Evolutionary conservation across 768 basidiomycete genomes (phyloP).

Genomic region (Naganishia antarctica): DNA sequence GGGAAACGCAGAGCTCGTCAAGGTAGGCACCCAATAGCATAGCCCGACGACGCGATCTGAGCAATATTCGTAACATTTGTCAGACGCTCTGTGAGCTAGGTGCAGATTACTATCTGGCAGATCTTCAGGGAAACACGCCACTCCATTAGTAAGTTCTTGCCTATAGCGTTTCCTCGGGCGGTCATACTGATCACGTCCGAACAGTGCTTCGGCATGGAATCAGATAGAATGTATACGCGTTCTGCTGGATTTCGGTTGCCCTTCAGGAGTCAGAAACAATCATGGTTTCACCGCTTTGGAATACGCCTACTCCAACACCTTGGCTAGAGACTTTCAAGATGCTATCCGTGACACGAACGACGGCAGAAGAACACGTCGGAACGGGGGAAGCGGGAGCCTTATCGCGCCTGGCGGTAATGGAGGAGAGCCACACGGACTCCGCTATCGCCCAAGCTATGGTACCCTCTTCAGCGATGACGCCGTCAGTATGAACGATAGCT

Average conservation of each 20-base stretch:
- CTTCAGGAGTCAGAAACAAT: constrained; percentile 75
- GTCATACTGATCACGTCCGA: constrained; percentile 30
- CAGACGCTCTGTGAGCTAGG: constrained; percentile 88
- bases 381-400: background rate
- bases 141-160: constrained; percentile 91
- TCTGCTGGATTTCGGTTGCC: constrained; percentile 82
- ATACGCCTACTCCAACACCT: constrained; percentile 70
- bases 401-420: background rate
- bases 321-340: constrained; percentile 29
- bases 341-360: constrained; percentile 35
- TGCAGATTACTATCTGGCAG: constrained; percentile 82
- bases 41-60: constrained; percentile 11
- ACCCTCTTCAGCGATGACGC: constrained; percentile 8
- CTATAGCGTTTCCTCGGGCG: too few relatives aligned
- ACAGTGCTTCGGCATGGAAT: constrained; percentile 51
- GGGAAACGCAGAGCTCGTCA: constrained; percentile 82
- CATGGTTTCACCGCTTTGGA: constrained; percentile 87
- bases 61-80: constrained; percentile 3
- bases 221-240: constrained; percentile 64
- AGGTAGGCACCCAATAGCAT: constrained; percentile 57
- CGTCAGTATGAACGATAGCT: background rate
- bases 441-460: constrained; percentile 4
- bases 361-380: constrained; percentile 23
- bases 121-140: constrained; percentile 86
- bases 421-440: background rate